A percentile compares a stretch with the other conserved stretches of the same genome.
These are phyloP conservation scores for Tricholoma sp. DNA, from an alignment of 768 basidiomycete genomes.

Conservation along the genomic window DNA sequence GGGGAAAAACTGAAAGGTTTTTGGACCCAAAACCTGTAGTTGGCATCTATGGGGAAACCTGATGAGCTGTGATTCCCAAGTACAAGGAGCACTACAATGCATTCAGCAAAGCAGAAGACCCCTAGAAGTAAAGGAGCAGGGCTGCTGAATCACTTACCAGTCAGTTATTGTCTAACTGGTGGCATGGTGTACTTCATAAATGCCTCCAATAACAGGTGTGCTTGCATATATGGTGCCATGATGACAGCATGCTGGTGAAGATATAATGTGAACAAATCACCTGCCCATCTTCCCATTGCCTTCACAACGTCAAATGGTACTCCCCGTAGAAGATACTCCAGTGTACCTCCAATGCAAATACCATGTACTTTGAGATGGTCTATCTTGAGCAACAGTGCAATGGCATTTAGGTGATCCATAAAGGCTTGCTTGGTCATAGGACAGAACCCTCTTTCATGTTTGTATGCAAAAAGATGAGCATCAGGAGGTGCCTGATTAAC, in stretches of 20 bases:
- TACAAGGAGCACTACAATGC: too few species aligned
- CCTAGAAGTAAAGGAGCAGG: background rate
- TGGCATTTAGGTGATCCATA: conserved; percentile 10
- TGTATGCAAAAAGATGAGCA: conserved; percentile 27
- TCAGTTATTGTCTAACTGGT: background rate
- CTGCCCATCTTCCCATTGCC: conserved; percentile 29
- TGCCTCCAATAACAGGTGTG: background rate
- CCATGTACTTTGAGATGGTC: conserved; percentile 22
- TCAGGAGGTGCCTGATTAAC: conserved; percentile 22
- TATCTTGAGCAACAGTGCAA: conserved; percentile 5
- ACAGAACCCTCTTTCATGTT: background rate
- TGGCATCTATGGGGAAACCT: too few species aligned
- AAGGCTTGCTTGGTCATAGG: conserved; percentile 25
- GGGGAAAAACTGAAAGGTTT: too few species aligned
- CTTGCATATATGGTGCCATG: conserved; percentile 14
- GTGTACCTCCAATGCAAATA: conserved; percentile 24
- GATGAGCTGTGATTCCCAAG: too few species aligned
- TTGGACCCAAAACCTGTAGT: too few species aligned
- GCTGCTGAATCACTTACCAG: background rate
- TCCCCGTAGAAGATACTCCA: conserved; percentile 32
- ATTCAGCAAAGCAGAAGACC: background rate
- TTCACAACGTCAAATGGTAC: conserved; percentile 33
- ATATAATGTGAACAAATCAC: conserved; percentile 17
- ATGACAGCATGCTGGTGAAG: conserved; percentile 11
- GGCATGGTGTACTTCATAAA: background rate